Evolutionary conservation across 192 early-diverging fungal species (phyloP), one percentile per base, ranked within the genome.

Genomic region (Phlyctochytrium arcticum): DNA sequence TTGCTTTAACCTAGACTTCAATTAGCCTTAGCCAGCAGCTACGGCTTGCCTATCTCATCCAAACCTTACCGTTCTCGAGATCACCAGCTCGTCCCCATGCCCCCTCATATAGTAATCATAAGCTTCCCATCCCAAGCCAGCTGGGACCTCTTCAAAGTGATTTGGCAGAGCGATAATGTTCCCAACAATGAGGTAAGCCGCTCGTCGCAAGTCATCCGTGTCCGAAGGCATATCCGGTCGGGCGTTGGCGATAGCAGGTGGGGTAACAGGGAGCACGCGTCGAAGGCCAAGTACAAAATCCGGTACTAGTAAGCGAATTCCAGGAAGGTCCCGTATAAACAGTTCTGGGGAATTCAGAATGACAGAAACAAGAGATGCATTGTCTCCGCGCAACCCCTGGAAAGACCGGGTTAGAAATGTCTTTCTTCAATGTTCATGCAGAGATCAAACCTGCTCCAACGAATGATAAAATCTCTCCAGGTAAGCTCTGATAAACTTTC

Each of bases 381-480:
- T 75, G 62, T 87, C 87, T 17, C 69, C 72, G 32, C 74, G 74
- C 5, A 90, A 73, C 15, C 88, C 87, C 77, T 65, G 36, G 19
- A 33, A 27, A 27, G 10, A 2, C 10, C 15, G 24, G 0, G 26
- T 53, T 15, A 53, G 50, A 19, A 53, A 15, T 15, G 27, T 3
- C 15, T 2, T 31, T 4, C 12, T 19, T 39, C 34, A 59, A 5
- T 49, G 15, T 4, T 19, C 32, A 29, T 65, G 53, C 7, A n/a
- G 39, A 55, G 4, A 33, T 63, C 34, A 58, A 58, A 19, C 10
- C n/a, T 21, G 34, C 39, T 12, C 27, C 24, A 92, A 32, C 5
- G 81, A 70, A 27, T 68, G 72, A 70, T 94, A 94, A 44, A 92
- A 92, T 32, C 82, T 79, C 29, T 88, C 85, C 5, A 90, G 79